Evolutionary conservation across 805 yeast genomes (phyloP).

Genomic region (Naumovozyma castellii): DNA sequence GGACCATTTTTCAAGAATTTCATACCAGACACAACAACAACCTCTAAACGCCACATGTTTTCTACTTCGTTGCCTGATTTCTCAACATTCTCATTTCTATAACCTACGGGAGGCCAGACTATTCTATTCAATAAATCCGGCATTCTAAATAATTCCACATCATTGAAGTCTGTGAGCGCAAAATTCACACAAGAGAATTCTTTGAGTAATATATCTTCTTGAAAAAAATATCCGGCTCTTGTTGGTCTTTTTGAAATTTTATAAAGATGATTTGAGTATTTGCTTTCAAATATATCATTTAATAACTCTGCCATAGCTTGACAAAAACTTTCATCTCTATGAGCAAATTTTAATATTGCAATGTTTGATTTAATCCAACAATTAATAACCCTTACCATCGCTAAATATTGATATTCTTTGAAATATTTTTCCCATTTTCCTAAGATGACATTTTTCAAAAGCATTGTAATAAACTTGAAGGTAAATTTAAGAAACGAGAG

Average conservation of each 20-base stretch:
- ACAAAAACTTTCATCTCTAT: constrained; percentile 22
- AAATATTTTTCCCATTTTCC: constrained; percentile 11
- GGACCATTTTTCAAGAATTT: constrained; percentile 10
- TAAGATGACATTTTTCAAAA: constrained; percentile 22
- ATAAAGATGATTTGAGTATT: constrained; percentile 1
- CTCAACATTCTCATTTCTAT: not conserved
- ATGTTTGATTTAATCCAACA: constrained; percentile 48
- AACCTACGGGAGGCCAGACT: constrained; percentile 3
- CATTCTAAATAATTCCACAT: constrained; percentile 5
- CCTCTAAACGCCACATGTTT: constrained; percentile 6
- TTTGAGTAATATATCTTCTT: constrained; percentile 12
- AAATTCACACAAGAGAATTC: constrained; percentile 9
- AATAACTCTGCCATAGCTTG: constrained; percentile 18
- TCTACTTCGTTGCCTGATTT: constrained; percentile 7
- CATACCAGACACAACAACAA: constrained; percentile 7
- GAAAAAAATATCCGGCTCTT: constrained; percentile 8
- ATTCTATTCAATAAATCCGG: constrained; percentile 4
- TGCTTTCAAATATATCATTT: constrained; percentile 15
- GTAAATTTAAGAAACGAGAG: constrained; percentile 28
- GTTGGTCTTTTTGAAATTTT: constrained; percentile 5
- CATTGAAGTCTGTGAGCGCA: constrained; percentile 12
- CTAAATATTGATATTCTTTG: constrained; percentile 14
- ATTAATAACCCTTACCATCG: constrained; percentile 40
- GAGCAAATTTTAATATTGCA: constrained; percentile 29
- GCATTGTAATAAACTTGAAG: constrained; percentile 30